A percentile compares a stretch with the other conserved stretches of the same genome.
phyloP scores from a whole-genome alignment of 73 alveolate species.

The Blepharisma japonicum region DNA sequence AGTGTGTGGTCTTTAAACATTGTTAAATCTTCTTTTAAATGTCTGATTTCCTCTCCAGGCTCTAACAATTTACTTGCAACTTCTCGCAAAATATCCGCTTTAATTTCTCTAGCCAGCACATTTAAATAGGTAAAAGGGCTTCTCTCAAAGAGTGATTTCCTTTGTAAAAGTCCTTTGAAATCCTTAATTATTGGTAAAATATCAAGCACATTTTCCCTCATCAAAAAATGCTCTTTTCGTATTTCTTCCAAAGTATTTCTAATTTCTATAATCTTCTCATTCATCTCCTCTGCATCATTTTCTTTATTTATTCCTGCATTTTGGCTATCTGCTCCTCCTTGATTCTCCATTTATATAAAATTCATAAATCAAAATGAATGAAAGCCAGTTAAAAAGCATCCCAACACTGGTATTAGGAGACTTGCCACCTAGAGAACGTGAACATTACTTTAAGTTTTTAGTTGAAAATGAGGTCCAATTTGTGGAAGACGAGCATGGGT shows the following conservation, averaged over 20 bases:
- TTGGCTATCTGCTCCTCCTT: too few species aligned
- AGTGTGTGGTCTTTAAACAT: neutral
- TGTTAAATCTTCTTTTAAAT: neutral
- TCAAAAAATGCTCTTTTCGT: too few species aligned
- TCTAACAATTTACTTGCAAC: neutral
- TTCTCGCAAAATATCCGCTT: conserved; percentile 23
- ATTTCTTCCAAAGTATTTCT: too few species aligned
- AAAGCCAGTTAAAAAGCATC: conserved; percentile 9
- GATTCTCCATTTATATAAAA: too few species aligned
- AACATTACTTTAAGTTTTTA: conserved; percentile 16
- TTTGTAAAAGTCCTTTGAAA: conserved; percentile 24
- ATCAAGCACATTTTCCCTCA: neutral
- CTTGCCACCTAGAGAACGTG: neutral
- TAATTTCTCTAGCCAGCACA: conserved; percentile 14
- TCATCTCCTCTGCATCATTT: too few species aligned
- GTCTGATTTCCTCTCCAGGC: conserved; percentile 3
- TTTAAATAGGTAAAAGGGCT: conserved; percentile 12
- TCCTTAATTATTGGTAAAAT: neutral
- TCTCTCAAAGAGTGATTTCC: conserved; percentile 17
- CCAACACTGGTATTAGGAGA: conserved; percentile 25
- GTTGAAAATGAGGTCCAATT: conserved; percentile 32
- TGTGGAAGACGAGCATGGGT: conserved; percentile 21
- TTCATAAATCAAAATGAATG: neutral
- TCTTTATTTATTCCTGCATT: too few species aligned
- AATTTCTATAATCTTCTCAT: too few species aligned